A percentile compares a stretch with the other conserved stretches of the same genome.
phyloP scores from a whole-genome alignment of 1,284 basidiomycete genomes.

The Ustilago crameri region DNA sequence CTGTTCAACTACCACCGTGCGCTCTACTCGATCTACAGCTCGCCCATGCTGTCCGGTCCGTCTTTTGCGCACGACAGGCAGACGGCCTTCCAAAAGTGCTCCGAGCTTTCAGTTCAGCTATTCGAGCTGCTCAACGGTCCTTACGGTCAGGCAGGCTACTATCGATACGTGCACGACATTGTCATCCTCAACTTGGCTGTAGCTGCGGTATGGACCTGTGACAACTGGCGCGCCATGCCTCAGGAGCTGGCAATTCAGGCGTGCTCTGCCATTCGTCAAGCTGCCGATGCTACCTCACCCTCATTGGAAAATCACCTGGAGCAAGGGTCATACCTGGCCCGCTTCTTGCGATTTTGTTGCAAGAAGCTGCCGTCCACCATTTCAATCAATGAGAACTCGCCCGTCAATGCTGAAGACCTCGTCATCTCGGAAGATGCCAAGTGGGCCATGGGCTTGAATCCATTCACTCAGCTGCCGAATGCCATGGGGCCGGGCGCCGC shows the following conservation, averaged over 20 bases:
- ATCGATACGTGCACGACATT: constrained; percentile 51
- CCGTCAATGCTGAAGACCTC: constrained; percentile 45
- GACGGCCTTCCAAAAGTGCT: constrained; percentile 45
- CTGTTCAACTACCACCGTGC: constrained; percentile 53
- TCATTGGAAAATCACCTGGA: constrained; percentile 44
- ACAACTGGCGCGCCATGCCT: constrained; percentile 52
- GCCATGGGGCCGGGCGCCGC: constrained; percentile 6
- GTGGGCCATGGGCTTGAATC: constrained; percentile 50
- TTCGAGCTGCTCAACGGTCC: constrained; percentile 49
- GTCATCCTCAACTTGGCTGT: constrained; percentile 54
- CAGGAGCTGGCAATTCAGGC: constrained; percentile 47
- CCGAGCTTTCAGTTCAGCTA: constrained; percentile 47
- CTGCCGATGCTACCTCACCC: constrained; percentile 46
- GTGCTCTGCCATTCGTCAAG: constrained; percentile 41
- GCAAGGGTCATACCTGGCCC: constrained; percentile 45
- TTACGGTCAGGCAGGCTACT: constrained; percentile 46
- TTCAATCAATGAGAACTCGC: constrained; percentile 55
- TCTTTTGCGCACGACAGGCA: constrained; percentile 41
- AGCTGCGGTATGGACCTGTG: constrained; percentile 51
- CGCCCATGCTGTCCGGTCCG: constrained; percentile 32
- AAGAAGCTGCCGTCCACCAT: constrained; percentile 52
- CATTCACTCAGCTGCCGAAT: constrained; percentile 30
- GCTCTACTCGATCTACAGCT: constrained; percentile 52
- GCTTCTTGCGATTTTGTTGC: constrained; percentile 50
- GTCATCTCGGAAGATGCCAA: constrained; percentile 45